Base-by-base conservation (phyloP, 2,329 filamentous ascomycete genomes). In the Xylaria sp. region DNA sequence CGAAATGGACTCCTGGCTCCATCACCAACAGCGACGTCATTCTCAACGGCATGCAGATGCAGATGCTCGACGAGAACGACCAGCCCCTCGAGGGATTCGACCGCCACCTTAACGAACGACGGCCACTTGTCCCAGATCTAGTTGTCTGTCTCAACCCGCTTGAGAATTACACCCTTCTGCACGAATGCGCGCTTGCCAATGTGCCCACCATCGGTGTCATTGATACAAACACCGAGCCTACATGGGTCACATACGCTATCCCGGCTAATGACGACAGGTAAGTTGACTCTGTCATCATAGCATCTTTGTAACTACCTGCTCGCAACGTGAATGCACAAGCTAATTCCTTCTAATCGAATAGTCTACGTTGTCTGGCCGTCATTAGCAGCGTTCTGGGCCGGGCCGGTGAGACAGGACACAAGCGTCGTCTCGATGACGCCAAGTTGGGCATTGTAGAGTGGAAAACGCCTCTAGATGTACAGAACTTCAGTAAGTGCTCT, bases 261-360 rank as follows among this genome's bases (percentile, higher is more conserved):
- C 95, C 95, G 1, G 92, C 92, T 53, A 99, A 99, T 76, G 95
- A 99, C 74, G 95, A 99, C 83, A 93, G 89, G 90, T 92, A 76
- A 73, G 83, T 75, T 12, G n/a, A 14, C 17, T 35, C 56, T 23
- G 5, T 23, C 21, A 11, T 33, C 45, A 28, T 17, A 4, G 14
- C 25, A n/a, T 46, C 14, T 23, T n/a, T 28, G 8, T 31, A 14
- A 25, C 51, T 12, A 38, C 4, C 40, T 25, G 11, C 6, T 14
- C n/a, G 23, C 12, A 3, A 21, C 9, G 3, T 17, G 31, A 38
- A 19, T 3, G n/a, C 14, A 8, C 8, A 15, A 21, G 35, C 56
- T 65, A 60, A 65, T 28, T n/a, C 4, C 4, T 21, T 40, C 6
- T 12, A 1, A 5, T 14, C n/a, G 52, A 54, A 60, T 63, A 96